Base-by-base conservation (phyloP, 2,329 filamentous ascomycete genomes). In the Botrytis squamosa region DNA sequence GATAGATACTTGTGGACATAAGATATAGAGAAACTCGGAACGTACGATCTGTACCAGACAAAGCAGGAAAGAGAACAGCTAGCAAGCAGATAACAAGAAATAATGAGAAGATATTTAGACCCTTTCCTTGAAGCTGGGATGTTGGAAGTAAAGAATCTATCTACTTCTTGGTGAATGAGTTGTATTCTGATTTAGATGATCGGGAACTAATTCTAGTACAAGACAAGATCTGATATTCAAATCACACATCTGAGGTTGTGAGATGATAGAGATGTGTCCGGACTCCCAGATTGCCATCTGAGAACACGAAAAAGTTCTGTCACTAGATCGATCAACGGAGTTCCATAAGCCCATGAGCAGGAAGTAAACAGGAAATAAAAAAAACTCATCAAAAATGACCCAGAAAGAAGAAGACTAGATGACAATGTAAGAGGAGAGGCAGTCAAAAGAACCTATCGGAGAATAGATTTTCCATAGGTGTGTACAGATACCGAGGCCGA, bases 401-500 rank as follows among this genome's bases (percentile, higher is more conserved):
- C 20, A 12, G 16, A 12, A 38, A 25, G 12, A 8, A 7, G 33
- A 20, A 52, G 22, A n/a, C 22, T 20, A 29, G 3, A 62, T 40
- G 10, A 25, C 4, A n/a, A 40, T 62, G 12, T 3, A 5, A 62
- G 65, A 68, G 16, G 22, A 38, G 49, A 68, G 22, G 46, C 52
- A 42, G 65, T 68, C 46, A 42, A 12, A 42, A 42, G 49, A 68
- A 68, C 36, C 46, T 9, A 68, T 68, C 65, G 65, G 65, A 68
- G 9, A 57, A 68, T 22, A 68, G 49, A 68, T 29, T 29, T 57
- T 57, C 46, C 65, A 4, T 1, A 20, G 2, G 7, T 25, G 9
- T 42, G 65, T 49, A 68, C 65, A 68, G 33, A 33, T 33, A 33
- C 33, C 33, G 33, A 33, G 33, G 33, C 33, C 33, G 33, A 33